These are phyloP conservation scores for Podospora sp. DNA, from an alignment of 495 filamentous ascomycete species.

Conservation along the genomic window DNA sequence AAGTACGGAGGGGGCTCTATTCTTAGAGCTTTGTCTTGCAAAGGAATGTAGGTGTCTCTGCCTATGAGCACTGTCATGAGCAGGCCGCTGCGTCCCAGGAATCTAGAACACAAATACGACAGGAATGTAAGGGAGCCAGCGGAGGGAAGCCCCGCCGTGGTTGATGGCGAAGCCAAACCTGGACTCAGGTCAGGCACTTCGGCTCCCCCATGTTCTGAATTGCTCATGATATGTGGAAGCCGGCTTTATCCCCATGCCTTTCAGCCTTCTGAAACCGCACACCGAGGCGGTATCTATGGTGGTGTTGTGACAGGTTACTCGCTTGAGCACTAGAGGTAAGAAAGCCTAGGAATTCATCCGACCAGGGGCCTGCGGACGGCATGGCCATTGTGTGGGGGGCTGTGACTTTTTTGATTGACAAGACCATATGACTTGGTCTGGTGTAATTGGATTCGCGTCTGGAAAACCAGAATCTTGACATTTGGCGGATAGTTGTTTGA, in stretches of 20 bases:
- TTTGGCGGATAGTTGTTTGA: background rate
- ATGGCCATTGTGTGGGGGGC: background rate
- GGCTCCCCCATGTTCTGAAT: background rate
- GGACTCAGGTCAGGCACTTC: background rate
- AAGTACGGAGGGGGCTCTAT: no score
- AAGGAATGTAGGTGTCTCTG: background rate
- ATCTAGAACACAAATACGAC: background rate
- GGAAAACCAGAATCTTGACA: background rate
- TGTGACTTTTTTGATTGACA: background rate
- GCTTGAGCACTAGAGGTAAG: background rate
- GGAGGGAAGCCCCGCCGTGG: background rate
- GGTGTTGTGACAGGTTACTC: background rate
- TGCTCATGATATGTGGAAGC: background rate
- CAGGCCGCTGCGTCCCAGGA: no score
- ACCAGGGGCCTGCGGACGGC: background rate
- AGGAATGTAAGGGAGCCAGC: background rate
- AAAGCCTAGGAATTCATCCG: background rate
- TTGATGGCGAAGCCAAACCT: background rate
- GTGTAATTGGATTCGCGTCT: background rate
- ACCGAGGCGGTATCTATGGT: background rate
- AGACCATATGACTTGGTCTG: background rate
- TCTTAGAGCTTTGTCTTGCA: background rate
- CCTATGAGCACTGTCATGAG: background rate
- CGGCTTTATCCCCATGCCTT: background rate
- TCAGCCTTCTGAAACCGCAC: slow-evolving; percentile 7